phyloP scores from a whole-genome alignment of 2,329 filamentous ascomycete genomes.

The Coleophoma cylindrospora region DNA sequence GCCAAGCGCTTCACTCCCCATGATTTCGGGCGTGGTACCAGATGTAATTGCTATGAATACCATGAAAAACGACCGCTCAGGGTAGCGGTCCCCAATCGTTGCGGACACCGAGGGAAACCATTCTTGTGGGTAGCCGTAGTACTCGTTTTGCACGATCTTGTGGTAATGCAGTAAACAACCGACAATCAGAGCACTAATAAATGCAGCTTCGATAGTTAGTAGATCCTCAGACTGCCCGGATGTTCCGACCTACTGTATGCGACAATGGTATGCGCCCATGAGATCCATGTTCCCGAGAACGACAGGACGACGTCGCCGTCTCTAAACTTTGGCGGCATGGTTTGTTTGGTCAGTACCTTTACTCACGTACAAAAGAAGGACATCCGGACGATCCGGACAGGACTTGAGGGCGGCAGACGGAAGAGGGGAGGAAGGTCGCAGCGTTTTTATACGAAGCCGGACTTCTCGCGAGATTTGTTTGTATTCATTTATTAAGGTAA shows the following conservation, averaged over 20 bases:
- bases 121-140: conserved; percentile 89
- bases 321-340: conserved; percentile 51
- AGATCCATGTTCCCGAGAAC: conserved; percentile 86
- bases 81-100: conserved; percentile 95
- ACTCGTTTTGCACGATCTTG: conserved; percentile 97
- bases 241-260: conserved; percentile 62
- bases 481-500: no score
- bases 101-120: conserved; percentile 97
- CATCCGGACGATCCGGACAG: conserved; percentile 19
- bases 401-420: conserved; percentile 1
- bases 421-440: conserved; percentile 1
- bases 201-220: conserved; percentile 56
- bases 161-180: conserved; percentile 82
- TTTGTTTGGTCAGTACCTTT: conserved; percentile 6
- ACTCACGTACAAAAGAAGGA: conserved; percentile 23
- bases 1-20: conserved; percentile 2
- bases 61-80: conserved; percentile 95
- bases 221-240: not conserved
- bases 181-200: conserved; percentile 78
- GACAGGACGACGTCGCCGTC: conserved; percentile 55
- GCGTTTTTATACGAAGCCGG: not conserved
- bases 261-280: conserved; percentile 77
- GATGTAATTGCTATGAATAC: conserved; percentile 96
- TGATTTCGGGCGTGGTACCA: conserved; percentile 41
- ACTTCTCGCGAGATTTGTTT: not conserved